Percentiles rank a stretch among this genome's conserved stretches.
phyloP scores from a whole-genome alignment of 306 rosid species.

The Cucurbita maxima region DNA sequence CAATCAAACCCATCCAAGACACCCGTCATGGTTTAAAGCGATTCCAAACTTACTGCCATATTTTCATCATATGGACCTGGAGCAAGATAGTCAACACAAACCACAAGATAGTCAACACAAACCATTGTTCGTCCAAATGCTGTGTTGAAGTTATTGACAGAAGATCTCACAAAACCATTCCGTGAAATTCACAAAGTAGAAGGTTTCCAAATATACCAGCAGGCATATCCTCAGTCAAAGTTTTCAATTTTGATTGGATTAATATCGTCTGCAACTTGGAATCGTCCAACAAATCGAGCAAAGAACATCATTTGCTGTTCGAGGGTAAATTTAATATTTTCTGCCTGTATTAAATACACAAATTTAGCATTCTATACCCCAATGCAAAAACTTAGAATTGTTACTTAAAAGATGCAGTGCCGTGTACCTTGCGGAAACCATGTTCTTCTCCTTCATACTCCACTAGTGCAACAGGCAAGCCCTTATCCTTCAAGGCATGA shows the following conservation, averaged over 20 bases:
- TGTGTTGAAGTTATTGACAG: background rate
- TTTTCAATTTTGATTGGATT: constrained; percentile 72
- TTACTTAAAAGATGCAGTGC: too few relatives aligned
- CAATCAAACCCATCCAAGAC: background rate
- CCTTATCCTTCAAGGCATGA: constrained; percentile 65
- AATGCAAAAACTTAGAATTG: too few relatives aligned
- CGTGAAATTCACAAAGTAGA: background rate
- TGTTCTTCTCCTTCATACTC: constrained; percentile 96
- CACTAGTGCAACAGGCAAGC: constrained; percentile 81
- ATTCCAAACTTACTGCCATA: background rate
- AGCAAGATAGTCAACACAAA: background rate
- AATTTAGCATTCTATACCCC: background rate
- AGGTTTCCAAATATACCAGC: constrained; percentile 7
- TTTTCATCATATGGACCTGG: background rate
- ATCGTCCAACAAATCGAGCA: constrained; percentile 67
- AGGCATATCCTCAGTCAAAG: constrained; percentile 21
- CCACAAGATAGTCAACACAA: background rate
- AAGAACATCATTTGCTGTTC: constrained; percentile 99
- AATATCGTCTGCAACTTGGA: constrained; percentile 68
- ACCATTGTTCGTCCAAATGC: background rate
- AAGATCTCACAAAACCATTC: background rate
- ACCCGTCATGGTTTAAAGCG: background rate
- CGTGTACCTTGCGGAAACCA: constrained; percentile 76
- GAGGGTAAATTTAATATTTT: constrained; percentile 77
- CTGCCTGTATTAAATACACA: constrained; percentile 44